Percentiles rank a stretch among this genome's conserved stretches.
phyloP scores from a whole-genome alignment of 371 early-diverging fungal genomes.

The Batkoa obscura region DNA sequence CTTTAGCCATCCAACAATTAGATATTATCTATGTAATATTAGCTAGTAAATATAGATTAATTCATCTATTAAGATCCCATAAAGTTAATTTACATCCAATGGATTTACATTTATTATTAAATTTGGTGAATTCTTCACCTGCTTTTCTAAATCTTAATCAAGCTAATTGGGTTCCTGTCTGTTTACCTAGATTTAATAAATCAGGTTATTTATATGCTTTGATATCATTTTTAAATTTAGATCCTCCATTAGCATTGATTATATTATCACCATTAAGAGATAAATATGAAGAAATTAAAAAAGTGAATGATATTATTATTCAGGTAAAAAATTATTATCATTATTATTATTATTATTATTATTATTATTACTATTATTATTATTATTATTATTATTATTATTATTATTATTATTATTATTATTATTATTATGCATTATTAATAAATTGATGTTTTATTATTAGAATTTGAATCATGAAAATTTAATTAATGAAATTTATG shows the following conservation, averaged over 20 bases:
- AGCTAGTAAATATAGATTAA: constrained; percentile 43
- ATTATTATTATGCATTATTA: not conserved
- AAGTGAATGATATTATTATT: constrained; percentile 40
- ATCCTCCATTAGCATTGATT: constrained; percentile 50
- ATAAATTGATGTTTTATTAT: too few species aligned
- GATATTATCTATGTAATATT: constrained; percentile 3
- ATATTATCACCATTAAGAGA: constrained; percentile 46
- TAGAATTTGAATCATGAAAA: not conserved
- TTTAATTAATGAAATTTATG: not conserved
- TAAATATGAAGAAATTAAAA: constrained; percentile 59
- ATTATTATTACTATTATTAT: too few species aligned
- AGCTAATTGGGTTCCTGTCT: constrained; percentile 89
- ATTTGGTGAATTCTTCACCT: constrained; percentile 54
- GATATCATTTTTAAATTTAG: constrained; percentile 51
- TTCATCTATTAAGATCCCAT: constrained; percentile 1
- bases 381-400: too few species aligned
- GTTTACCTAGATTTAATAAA: constrained; percentile 77
- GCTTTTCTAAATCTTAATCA: constrained; percentile 34
- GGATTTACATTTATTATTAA: constrained; percentile 71
- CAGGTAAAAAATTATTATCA: constrained; percentile 19
- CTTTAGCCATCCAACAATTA: constrained; percentile 9
- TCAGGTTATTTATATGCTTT: constrained; percentile 78
- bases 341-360: not conserved
- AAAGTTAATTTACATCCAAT: constrained; percentile 3
- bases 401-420: not conserved